These are phyloP conservation scores for Petunia axillaris DNA, from an alignment of 257 asterid genomes.

Conservation along the genomic window DNA sequence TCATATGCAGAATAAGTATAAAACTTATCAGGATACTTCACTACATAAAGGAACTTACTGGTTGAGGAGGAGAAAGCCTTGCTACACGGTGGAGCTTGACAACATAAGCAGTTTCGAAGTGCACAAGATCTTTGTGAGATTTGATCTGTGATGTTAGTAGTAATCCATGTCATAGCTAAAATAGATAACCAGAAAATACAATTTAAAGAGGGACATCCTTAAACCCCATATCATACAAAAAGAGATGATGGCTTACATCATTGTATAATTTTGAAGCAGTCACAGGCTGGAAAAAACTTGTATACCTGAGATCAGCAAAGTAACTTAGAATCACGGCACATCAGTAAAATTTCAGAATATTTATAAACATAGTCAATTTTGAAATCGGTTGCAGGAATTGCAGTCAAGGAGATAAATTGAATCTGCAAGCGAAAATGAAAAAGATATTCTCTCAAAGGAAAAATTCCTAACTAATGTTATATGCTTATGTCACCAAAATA, in stretches of 20 bases:
- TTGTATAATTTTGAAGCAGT: constrained; percentile 91
- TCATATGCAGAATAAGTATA: not conserved
- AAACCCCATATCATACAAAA: constrained; percentile 8
- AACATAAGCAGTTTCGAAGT: constrained; percentile 97
- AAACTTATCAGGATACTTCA: constrained; percentile 28
- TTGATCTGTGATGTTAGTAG: constrained; percentile 62
- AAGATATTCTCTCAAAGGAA: not conserved
- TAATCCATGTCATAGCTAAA: constrained; percentile 20
- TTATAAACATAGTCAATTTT: constrained; percentile 5
- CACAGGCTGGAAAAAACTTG: constrained; percentile 95
- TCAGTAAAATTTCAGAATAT: not conserved
- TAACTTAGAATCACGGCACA: not conserved
- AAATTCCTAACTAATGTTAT: not conserved
- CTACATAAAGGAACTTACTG: constrained; percentile 61
- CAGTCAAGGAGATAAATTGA: not conserved
- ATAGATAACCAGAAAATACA: not conserved
- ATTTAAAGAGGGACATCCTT: not conserved
- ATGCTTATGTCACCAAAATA: not conserved
- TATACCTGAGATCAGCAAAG: constrained; percentile 69
- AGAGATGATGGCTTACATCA: constrained; percentile 59
- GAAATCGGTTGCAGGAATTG: not conserved
- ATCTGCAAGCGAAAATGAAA: not conserved
- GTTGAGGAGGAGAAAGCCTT: constrained; percentile 79
- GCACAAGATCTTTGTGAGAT: constrained; percentile 90
- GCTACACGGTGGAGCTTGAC: constrained; percentile 96